Percentiles rank a stretch among this genome's conserved stretches.
These are phyloP conservation scores for Capsella bursapastoris DNA, from an alignment of 345 rosid genomes.

Conservation along the genomic window DNA sequence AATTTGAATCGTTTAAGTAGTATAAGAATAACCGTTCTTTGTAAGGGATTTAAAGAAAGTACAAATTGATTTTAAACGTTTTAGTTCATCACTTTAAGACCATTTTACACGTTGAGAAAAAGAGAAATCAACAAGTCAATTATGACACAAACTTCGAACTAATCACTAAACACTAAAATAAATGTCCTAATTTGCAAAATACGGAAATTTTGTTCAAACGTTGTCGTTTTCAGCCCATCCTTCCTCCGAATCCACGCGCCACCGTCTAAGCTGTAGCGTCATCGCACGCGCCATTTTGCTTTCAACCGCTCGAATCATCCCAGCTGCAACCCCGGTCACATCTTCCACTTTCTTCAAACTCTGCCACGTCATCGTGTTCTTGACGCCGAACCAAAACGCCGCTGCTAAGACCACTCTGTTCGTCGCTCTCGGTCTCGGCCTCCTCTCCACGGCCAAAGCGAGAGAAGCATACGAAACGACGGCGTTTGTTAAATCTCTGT, in stretches of 20 bases:
- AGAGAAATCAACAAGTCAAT: slow-evolving; percentile 26
- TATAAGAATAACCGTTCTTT: too few relatives aligned
- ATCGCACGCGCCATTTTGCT: slow-evolving; percentile 36
- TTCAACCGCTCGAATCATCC: slow-evolving; percentile 32
- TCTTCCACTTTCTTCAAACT: slow-evolving; percentile 38
- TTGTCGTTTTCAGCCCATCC: slow-evolving; percentile 47
- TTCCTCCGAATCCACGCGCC: slow-evolving; percentile 39
- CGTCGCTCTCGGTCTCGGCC: slow-evolving; percentile 8
- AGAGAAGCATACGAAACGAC: slow-evolving; percentile 41
- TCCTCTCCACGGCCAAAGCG: slow-evolving; percentile 33
- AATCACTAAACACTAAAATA: slow-evolving; percentile 4
- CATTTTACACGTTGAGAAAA: slow-evolving; percentile 19
- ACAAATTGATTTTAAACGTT: neutral
- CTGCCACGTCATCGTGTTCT: slow-evolving; percentile 25
- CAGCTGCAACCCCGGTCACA: slow-evolving; percentile 35
- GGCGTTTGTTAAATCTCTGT: slow-evolving; percentile 23
- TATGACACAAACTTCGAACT: neutral
- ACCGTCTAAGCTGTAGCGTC: slow-evolving; percentile 25
- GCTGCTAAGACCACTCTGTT: slow-evolving; percentile 33
- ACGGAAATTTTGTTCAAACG: neutral
- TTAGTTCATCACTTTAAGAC: neutral
- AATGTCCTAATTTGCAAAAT: neutral
- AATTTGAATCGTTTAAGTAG: too few relatives aligned
- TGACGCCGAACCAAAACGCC: slow-evolving; percentile 47
- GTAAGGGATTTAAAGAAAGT: neutral